phyloP scores from a whole-genome alignment of 495 filamentous ascomycete genomes.

The Aspergillus cavernicola region DNA sequence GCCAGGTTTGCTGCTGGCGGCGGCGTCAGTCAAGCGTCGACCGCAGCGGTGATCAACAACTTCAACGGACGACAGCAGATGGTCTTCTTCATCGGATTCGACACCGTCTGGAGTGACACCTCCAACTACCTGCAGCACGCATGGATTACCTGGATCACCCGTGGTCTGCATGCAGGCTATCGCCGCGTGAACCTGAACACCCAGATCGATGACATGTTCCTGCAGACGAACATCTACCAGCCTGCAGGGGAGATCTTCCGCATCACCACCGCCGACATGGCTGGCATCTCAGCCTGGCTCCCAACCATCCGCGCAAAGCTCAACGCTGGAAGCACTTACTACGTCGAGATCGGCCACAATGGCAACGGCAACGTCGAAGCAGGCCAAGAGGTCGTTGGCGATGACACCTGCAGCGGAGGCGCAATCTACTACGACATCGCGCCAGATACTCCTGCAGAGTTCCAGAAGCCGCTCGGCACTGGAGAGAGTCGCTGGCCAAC shows the following conservation, averaged over 20 bases:
- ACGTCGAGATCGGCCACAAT: constrained; percentile 57
- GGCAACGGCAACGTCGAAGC: constrained; percentile 59
- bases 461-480: constrained; percentile 53
- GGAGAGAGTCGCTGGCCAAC: constrained; percentile 54
- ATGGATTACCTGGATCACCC: constrained; percentile 61
- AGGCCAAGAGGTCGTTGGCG: constrained; percentile 28
- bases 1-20: constrained; percentile 46
- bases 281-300: constrained; percentile 47
- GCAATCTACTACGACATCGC: constrained; percentile 36
- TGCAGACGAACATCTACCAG: constrained; percentile 53
- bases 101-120: constrained; percentile 52
- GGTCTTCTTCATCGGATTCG: constrained; percentile 56
- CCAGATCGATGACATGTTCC: constrained; percentile 65
- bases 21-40: constrained; percentile 22
- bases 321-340: constrained; percentile 52
- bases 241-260: constrained; percentile 44
- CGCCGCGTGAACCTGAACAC: constrained; percentile 55
- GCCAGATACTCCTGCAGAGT: constrained; percentile 51
- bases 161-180: constrained; percentile 53
- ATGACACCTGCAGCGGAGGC: constrained; percentile 27
- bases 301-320: constrained; percentile 47
- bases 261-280: constrained; percentile 47
- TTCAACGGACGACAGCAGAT: constrained; percentile 57
- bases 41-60: constrained; percentile 60
- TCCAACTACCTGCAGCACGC: constrained; percentile 58